A percentile compares a stretch with the other conserved stretches of the same genome.
Conservation (phyloP, 306 rosid species). For the Carpinus viminea region DNA sequence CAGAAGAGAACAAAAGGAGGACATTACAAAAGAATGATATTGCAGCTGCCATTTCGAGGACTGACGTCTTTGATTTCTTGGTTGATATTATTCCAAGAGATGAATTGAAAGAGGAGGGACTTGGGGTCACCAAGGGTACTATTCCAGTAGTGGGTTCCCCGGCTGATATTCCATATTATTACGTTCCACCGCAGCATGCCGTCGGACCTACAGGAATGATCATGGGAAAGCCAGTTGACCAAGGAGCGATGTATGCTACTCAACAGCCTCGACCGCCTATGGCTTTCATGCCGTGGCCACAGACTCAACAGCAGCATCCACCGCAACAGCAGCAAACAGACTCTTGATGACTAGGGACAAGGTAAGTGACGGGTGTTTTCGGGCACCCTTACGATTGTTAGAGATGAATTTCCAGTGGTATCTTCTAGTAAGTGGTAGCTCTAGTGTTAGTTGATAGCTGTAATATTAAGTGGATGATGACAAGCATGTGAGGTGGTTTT, state of each 20-base stretch:
- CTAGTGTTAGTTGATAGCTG: slow-evolving; percentile 2
- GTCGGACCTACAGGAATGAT: slow-evolving; percentile 67
- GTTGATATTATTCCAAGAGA: slow-evolving; percentile 81
- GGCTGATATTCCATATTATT: slow-evolving; percentile 66
- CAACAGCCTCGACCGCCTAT: slow-evolving; percentile 65
- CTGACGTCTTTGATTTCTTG: slow-evolving; percentile 75
- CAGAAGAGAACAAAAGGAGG: slow-evolving; percentile 81
- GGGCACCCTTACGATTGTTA: slow-evolving; percentile 25
- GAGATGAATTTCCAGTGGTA: slow-evolving; percentile 18
- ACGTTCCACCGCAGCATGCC: slow-evolving; percentile 63
- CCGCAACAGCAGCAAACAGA: slow-evolving; percentile 56
- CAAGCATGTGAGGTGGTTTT: slow-evolving; percentile 24
- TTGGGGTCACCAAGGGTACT: slow-evolving; percentile 64
- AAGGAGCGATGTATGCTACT: slow-evolving; percentile 44
- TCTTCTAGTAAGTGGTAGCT: slow-evolving; percentile 18
- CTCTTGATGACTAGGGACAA: slow-evolving; percentile 25
- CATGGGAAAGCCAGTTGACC: slow-evolving; percentile 82
- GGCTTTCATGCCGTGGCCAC: slow-evolving; percentile 82
- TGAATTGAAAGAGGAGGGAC: slow-evolving; percentile 81
- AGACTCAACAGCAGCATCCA: slow-evolving; percentile 51
- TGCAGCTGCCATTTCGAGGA: slow-evolving; percentile 75
- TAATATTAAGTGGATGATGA: slow-evolving; percentile 5
- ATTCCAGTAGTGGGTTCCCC: slow-evolving; percentile 66
- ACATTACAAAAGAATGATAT: slow-evolving; percentile 80
- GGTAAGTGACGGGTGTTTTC: slow-evolving; percentile 9